phyloP scores from a whole-genome alignment of 176 grass and related monocot species.

The Phragmites australis region DNA sequence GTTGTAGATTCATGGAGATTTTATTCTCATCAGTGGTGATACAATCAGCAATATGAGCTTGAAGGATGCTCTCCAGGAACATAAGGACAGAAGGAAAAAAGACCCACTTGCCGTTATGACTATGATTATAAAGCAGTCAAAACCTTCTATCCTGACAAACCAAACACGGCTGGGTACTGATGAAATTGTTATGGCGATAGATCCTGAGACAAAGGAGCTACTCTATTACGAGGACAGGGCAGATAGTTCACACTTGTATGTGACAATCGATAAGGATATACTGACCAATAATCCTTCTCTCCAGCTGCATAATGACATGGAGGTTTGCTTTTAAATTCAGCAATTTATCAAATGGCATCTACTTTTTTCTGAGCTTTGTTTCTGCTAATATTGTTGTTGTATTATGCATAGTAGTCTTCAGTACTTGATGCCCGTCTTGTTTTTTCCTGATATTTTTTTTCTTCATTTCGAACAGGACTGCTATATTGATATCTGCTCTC shows the following conservation, averaged over 20 bases:
- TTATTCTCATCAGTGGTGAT: constrained; percentile 93
- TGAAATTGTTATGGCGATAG: constrained; percentile 75
- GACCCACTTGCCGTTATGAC: constrained; percentile 95
- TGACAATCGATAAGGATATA: constrained; percentile 85
- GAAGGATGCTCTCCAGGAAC: constrained; percentile 70
- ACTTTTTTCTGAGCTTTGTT: neutral
- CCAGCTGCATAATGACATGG: constrained; percentile 76
- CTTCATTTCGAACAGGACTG: constrained; percentile 72
- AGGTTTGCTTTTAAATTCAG: constrained; percentile 57
- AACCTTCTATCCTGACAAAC: constrained; percentile 62
- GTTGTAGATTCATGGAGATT: constrained; percentile 90
- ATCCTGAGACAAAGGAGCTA: constrained; percentile 86
- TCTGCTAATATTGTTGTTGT: constrained; percentile 15
- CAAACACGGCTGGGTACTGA: constrained; percentile 86
- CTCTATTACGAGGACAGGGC: constrained; percentile 80
- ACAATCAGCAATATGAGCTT: constrained; percentile 94
- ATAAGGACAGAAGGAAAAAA: constrained; percentile 89
- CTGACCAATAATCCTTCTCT: constrained; percentile 71
- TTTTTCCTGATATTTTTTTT: neutral
- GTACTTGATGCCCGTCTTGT: neutral
- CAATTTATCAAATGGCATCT: neutral
- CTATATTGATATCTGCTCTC: constrained; percentile 98
- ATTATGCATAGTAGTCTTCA: neutral
- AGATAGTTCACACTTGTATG: constrained; percentile 44
- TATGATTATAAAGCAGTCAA: constrained; percentile 87